These are phyloP conservation scores for Starmera quercuum DNA, from an alignment of 805 yeast genomes.

Conservation along the genomic window DNA sequence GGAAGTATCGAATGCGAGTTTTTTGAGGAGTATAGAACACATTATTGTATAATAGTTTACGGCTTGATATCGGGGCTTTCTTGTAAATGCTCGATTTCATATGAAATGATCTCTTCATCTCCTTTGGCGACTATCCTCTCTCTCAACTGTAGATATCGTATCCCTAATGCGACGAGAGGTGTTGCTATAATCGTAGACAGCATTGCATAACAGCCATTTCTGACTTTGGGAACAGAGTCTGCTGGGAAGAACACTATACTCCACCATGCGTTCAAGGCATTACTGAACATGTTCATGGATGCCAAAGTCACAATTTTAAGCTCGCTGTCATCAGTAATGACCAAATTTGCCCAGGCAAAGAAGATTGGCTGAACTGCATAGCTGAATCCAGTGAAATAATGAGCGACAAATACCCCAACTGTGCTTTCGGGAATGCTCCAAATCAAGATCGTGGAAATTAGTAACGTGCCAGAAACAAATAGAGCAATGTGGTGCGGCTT, in stretches of 20 bases:
- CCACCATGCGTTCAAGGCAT: constrained; percentile 64
- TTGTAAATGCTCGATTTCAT: no score
- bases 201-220: constrained; percentile 50
- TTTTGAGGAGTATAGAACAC: no score
- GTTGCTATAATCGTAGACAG: constrained; percentile 41
- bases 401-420: constrained; percentile 41
- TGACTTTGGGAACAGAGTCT: constrained; percentile 40
- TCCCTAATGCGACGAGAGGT: constrained; percentile 29
- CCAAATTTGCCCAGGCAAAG: constrained; percentile 58
- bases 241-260: constrained; percentile 46
- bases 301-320: constrained; percentile 60
- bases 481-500: constrained; percentile 43
- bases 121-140: no score
- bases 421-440: constrained; percentile 31
- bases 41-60: no score
- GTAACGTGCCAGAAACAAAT: constrained; percentile 32
- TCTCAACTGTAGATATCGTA: constrained; percentile 34
- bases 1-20: no score
- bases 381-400: constrained; percentile 44
- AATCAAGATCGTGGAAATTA: constrained; percentile 41
- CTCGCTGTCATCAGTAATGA: constrained; percentile 50
- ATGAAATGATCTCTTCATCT: no score
- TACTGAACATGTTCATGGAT: constrained; percentile 58
- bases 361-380: constrained; percentile 55
- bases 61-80: no score